Percentiles rank a stretch among this genome's conserved stretches.
These are phyloP conservation scores for Styphnolobium japonicum DNA, from an alignment of 306 rosid species.

Conservation along the genomic window DNA sequence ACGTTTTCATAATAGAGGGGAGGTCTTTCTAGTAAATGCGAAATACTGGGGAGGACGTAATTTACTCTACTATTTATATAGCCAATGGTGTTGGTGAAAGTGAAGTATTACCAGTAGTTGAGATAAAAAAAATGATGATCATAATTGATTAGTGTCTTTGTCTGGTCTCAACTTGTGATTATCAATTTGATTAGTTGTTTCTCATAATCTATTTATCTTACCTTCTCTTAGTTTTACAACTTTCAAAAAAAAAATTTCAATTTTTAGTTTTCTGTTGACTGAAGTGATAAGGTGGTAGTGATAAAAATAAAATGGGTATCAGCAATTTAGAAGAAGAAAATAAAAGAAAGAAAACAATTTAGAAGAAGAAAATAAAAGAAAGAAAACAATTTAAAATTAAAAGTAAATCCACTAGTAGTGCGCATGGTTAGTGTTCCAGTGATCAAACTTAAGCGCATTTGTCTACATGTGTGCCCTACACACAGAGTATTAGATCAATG, in stretches of 20 bases:
- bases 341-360: too few relatives aligned
- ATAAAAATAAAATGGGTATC: not conserved
- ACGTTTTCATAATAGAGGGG: too few relatives aligned
- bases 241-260: too few relatives aligned
- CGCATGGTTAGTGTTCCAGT: not conserved
- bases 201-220: not conserved
- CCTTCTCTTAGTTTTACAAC: too few relatives aligned
- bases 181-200: conserved; percentile 7
- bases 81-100: not conserved
- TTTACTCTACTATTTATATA: conserved; percentile 2
- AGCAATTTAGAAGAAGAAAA: not conserved
- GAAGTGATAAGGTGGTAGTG: not conserved
- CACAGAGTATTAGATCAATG: not conserved
- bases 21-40: too few relatives aligned
- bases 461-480: not conserved
- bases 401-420: not conserved
- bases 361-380: too few relatives aligned
- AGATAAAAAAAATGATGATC: not conserved
- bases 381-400: too few relatives aligned
- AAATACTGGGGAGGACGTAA: too few relatives aligned
- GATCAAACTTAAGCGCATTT: not conserved
- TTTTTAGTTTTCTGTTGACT: not conserved
- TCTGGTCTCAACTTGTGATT: conserved; percentile 11
- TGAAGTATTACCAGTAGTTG: not conserved
- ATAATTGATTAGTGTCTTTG: not conserved